These are phyloP conservation scores for Colletotrichum acutatum DNA, from an alignment of 2,329 filamentous ascomycete species.

Conservation along the genomic window DNA sequence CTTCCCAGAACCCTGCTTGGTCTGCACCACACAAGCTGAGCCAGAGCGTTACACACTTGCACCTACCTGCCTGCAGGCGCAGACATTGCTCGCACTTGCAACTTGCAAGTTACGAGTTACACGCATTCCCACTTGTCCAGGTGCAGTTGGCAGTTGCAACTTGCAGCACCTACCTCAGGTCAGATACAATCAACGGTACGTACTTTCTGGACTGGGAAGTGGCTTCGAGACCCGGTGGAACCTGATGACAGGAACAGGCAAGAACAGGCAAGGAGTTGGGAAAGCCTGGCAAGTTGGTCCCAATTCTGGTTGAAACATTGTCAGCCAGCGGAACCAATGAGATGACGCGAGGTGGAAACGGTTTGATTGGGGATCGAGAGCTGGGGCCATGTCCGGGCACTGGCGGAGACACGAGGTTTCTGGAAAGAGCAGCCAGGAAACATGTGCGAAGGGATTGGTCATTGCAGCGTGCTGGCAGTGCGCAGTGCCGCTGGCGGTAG, in stretches of 20 bases:
- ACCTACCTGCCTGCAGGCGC: neutral
- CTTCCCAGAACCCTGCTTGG: slow-evolving; percentile 4
- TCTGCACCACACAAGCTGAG: neutral
- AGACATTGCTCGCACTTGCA: neutral
- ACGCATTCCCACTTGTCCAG: slow-evolving; percentile 5
- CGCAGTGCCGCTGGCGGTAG: neutral
- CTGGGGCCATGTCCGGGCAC: slow-evolving; percentile 26
- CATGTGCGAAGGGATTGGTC: slow-evolving; percentile 22
- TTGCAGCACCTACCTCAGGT: neutral
- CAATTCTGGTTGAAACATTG: slow-evolving; percentile 35
- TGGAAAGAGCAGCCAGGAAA: slow-evolving; percentile 27
- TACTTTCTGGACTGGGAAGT: slow-evolving; percentile 17
- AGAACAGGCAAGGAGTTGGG: slow-evolving; percentile 7
- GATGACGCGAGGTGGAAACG: slow-evolving; percentile 24
- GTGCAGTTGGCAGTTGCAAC: neutral
- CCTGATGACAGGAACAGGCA: slow-evolving; percentile 20
- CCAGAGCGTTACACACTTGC: too few relatives aligned
- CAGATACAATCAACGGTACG: neutral
- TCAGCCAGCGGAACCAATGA: slow-evolving; percentile 22
- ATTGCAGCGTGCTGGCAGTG: too few relatives aligned
- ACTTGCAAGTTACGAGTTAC: neutral
- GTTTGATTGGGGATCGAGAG: slow-evolving; percentile 30
- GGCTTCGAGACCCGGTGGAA: slow-evolving; percentile 9
- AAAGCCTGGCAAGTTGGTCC: slow-evolving; percentile 1
- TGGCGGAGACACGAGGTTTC: slow-evolving; percentile 31